Conservation (phyloP, 805 yeast species). For the Hyphopichia homilentoma region DNA sequence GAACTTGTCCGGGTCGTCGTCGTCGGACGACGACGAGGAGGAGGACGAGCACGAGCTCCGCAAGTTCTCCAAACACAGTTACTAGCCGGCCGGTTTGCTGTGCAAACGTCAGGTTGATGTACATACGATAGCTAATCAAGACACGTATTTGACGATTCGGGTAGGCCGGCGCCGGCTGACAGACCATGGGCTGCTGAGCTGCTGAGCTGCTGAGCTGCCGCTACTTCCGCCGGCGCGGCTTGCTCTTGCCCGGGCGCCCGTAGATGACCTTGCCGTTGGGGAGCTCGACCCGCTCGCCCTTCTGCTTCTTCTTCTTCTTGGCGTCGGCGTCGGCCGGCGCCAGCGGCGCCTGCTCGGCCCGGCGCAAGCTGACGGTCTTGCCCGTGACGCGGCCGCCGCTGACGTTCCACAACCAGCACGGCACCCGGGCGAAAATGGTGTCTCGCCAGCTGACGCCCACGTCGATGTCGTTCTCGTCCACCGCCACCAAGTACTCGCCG, state of each 20-base stretch:
- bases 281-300: conserved; percentile 45
- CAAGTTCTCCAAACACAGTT: conserved; percentile 37
- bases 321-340: conserved; percentile 17
- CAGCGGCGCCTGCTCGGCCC: conserved; percentile 4
- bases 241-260: conserved; percentile 22
- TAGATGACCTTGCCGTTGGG: conserved; percentile 61
- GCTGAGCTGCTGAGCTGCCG: no score
- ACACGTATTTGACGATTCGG: no score
- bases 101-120: neutral
- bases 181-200: no score
- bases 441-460: conserved; percentile 47
- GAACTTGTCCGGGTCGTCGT: conserved; percentile 42
- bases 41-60: conserved; percentile 34
- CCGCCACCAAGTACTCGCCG: conserved; percentile 29
- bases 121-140: no score
- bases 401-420: conserved; percentile 42
- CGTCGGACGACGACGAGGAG: conserved; percentile 24
- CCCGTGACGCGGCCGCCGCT: conserved; percentile 33
- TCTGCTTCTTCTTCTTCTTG: conserved; percentile 26
- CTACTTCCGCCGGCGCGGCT: no score
- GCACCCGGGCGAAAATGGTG: conserved; percentile 40
- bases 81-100: no score
- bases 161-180: no score
- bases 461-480: conserved; percentile 47
- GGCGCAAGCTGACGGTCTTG: conserved; percentile 8